phyloP scores from a whole-genome alignment of 164 flowering plant species.

The Pachysandra terminalis region DNA sequence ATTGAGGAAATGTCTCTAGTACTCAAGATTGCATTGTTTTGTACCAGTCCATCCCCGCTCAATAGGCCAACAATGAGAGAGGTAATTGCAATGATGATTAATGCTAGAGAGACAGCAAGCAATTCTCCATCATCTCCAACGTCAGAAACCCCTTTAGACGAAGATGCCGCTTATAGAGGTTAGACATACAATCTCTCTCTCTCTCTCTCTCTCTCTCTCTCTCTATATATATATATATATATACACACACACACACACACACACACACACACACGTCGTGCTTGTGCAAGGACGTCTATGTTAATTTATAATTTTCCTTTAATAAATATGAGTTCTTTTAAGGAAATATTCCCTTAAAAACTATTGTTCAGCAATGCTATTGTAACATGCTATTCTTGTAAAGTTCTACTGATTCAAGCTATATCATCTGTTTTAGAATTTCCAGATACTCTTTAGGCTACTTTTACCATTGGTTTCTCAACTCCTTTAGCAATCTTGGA shows the following conservation, averaged over 20 bases:
- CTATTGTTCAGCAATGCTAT: too few species aligned
- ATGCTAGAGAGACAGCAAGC: slow-evolving; percentile 32
- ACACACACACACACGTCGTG: too few species aligned
- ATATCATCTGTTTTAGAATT: not conserved
- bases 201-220: too few species aligned
- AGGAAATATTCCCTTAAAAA: too few species aligned
- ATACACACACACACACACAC: too few species aligned
- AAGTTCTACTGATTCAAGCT: not conserved
- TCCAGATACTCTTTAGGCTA: not conserved
- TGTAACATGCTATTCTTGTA: too few species aligned
- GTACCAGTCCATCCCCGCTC: slow-evolving; percentile 47
- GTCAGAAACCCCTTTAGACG: slow-evolving; percentile 49
- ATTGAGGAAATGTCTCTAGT: slow-evolving; percentile 44
- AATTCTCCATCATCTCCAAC: slow-evolving; percentile 35
- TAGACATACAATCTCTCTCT: slow-evolving; percentile 4
- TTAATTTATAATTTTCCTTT: too few species aligned
- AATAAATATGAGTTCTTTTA: too few species aligned
- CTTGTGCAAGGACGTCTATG: too few species aligned
- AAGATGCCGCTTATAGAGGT: slow-evolving; percentile 30
- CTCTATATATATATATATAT: too few species aligned
- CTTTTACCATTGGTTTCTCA: not conserved
- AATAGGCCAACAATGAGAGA: slow-evolving; percentile 65
- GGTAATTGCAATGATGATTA: slow-evolving; percentile 54
- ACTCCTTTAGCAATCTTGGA: not conserved
- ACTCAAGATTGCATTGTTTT: slow-evolving; percentile 53